phyloP scores from a whole-genome alignment of 139 green algal species.

The Coelastrella sp. region DNA sequence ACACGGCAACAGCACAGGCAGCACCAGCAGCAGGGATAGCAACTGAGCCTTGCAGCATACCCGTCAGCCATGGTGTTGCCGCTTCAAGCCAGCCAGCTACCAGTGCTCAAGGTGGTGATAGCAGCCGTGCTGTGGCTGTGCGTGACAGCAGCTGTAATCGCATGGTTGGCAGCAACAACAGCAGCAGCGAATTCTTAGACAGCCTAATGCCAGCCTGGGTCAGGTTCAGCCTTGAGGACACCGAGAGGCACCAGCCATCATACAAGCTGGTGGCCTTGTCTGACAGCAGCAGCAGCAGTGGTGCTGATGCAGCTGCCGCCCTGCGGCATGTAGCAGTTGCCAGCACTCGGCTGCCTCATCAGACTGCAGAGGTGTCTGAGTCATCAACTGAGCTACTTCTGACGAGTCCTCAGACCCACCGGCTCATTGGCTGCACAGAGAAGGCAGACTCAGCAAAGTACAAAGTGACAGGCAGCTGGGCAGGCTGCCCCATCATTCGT shows the following conservation, averaged over 20 bases:
- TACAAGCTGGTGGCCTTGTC: constrained; percentile 9
- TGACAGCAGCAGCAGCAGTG: constrained; percentile 3
- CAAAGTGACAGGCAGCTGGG: constrained; percentile 20
- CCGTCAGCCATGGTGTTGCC: too few relatives aligned
- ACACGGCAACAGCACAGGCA: not conserved
- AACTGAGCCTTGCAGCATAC: not conserved
- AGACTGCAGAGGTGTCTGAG: not conserved
- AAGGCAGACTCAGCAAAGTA: constrained; percentile 22
- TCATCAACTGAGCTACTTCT: not conserved
- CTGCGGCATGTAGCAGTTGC: constrained; percentile 18
- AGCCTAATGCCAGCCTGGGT: constrained; percentile 13
- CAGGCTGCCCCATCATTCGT: constrained; percentile 4
- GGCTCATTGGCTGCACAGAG: constrained; percentile 9
- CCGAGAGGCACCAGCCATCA: not conserved
- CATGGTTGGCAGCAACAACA: not conserved
- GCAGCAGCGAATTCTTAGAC: not conserved
- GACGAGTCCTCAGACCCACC: not conserved
- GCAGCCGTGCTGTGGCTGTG: not conserved
- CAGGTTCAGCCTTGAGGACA: not conserved
- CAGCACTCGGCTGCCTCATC: not conserved
- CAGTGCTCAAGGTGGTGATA: too few relatives aligned
- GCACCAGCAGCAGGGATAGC: constrained; percentile 1
- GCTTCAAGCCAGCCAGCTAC: too few relatives aligned
- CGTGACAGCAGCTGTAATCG: not conserved
- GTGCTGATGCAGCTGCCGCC: not conserved